phyloP scores from a whole-genome alignment of 139 green algal species.

The Pleodorina starrii region DNA sequence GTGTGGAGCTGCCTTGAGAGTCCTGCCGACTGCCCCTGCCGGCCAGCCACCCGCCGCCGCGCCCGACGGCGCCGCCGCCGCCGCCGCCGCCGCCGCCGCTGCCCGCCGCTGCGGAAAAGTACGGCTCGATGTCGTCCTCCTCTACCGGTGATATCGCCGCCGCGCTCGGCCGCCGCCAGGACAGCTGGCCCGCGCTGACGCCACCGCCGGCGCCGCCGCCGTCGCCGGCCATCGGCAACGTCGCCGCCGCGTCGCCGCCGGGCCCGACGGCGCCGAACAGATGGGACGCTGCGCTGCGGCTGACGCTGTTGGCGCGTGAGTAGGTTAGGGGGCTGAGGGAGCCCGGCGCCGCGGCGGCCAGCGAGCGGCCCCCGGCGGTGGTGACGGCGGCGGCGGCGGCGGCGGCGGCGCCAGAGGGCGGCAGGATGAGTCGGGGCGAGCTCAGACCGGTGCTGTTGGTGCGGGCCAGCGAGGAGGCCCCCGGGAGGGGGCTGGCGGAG shows the following conservation, averaged over 20 bases:
- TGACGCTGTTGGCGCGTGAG: background rate
- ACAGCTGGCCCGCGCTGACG: background rate
- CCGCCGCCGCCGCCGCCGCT: background rate
- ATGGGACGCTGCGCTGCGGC: background rate
- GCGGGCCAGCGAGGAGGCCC: background rate
- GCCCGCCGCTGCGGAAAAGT: background rate
- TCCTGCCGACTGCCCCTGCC: no score
- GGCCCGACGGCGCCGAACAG: background rate
- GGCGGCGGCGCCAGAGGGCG: background rate
- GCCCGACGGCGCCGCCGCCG: background rate
- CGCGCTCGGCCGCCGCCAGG: background rate
- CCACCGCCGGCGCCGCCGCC: background rate
- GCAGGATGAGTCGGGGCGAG: conserved; percentile 6
- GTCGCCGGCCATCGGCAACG: background rate
- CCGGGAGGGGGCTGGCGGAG: background rate
- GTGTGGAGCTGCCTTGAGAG: no score
- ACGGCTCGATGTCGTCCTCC: conserved; percentile 14
- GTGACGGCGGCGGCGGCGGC: no score
- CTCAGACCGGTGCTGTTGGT: background rate
- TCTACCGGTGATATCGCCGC: background rate
- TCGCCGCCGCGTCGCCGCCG: background rate
- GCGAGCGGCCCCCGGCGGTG: no score
- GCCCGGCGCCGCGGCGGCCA: no score
- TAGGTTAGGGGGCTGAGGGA: background rate
- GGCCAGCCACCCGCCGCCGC: no score